A percentile compares a stretch with the other conserved stretches of the same genome.
phyloP scores from a whole-genome alignment of 352 stramenopile species.

The Globisporangium radiosum region DNA sequence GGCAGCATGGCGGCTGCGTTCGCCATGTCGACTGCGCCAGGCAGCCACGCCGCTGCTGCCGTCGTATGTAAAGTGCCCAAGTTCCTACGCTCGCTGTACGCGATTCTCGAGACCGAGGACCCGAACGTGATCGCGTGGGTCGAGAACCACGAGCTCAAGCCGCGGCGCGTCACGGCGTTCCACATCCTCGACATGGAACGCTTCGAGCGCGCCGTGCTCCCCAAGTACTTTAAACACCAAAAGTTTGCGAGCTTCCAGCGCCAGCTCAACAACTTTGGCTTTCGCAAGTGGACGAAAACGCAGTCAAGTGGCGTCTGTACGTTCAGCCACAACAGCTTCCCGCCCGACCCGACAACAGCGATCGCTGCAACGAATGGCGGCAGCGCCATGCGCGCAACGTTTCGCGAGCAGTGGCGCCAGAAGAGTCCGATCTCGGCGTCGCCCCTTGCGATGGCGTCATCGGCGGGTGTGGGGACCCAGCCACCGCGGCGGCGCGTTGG shows the following conservation, averaged over 20 bases:
- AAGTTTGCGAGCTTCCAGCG: slow-evolving; percentile 91
- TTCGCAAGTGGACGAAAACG: slow-evolving; percentile 81
- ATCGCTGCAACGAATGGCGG: background rate
- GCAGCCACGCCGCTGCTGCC: slow-evolving; percentile 3
- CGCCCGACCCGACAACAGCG: slow-evolving; percentile 37
- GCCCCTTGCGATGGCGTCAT: slow-evolving; percentile 2
- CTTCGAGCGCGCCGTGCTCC: slow-evolving; percentile 86
- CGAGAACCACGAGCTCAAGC: slow-evolving; percentile 58
- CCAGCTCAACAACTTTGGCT: slow-evolving; percentile 92
- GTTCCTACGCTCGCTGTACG: slow-evolving; percentile 76
- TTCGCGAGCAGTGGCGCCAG: slow-evolving; percentile 67
- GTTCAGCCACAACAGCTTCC: slow-evolving; percentile 81
- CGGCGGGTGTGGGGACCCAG: background rate
- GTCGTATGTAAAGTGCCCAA: slow-evolving; percentile 68
- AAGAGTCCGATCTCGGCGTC: slow-evolving; percentile 36
- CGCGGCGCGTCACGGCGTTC: slow-evolving; percentile 62
- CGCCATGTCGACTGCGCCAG: slow-evolving; percentile 6
- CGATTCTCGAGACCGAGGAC: slow-evolving; percentile 75
- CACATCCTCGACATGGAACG: slow-evolving; percentile 68
- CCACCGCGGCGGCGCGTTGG: slow-evolving; percentile 24
- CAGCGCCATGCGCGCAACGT: slow-evolving; percentile 32
- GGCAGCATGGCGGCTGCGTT: slow-evolving; percentile 13
- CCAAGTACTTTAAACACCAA: slow-evolving; percentile 91
- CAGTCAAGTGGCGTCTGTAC: slow-evolving; percentile 75
- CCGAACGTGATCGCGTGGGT: slow-evolving; percentile 61